Evolutionary conservation across 148 eudicot species (phyloP), one percentile per base, ranked within the genome.

Genomic region (Pouteria glomerata): DNA sequence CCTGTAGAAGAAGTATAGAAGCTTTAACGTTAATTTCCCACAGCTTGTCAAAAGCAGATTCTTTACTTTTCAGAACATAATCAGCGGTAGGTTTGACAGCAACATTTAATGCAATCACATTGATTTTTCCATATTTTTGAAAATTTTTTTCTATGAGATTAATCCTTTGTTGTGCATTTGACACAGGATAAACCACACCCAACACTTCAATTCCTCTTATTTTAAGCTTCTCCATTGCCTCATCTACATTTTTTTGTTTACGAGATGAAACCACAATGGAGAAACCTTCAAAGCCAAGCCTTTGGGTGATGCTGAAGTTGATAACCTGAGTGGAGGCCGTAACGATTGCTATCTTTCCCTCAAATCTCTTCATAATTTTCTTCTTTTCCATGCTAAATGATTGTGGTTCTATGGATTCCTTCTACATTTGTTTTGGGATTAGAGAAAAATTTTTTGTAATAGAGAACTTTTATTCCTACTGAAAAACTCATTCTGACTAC

Each of bases 301-400:
- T 84, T 74, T 85, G 80, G 48, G 98, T 96, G 35, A 95, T 91
- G 65, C 80, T 80, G 73, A 81, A 89, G n/a, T 96, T 97, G 65
- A 95, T 95, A 30, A 97, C 98, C 77, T 91, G 97, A 70, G 98
- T 95, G 1, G 98, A 95, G 74, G 98, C 98, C 0, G 96, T 91
- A 24, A 91, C 85, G 10, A 95, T 85, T n/a, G 91, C 97, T 8
- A 95, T 96, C 66, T 91, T 95, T n/a, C 92, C 93, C 29, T 59
- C 65, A 76, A 89, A 89, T 88, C 97, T 84, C 77, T 79, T 89
- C 21, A 83, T 91, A 0, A 80, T 63, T 41, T 76, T 89, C 64
- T 76, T 77, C 86, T n/a, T n/a, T n/a, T n/a, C n/a, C n/a, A n/a
- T n/a, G n/a, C n/a, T n/a, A n/a, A n/a, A n/a, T n/a, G n/a, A n/a